These are phyloP conservation scores for Nothophoma quercina DNA, from an alignment of 2,329 filamentous ascomycete species.

Conservation along the genomic window DNA sequence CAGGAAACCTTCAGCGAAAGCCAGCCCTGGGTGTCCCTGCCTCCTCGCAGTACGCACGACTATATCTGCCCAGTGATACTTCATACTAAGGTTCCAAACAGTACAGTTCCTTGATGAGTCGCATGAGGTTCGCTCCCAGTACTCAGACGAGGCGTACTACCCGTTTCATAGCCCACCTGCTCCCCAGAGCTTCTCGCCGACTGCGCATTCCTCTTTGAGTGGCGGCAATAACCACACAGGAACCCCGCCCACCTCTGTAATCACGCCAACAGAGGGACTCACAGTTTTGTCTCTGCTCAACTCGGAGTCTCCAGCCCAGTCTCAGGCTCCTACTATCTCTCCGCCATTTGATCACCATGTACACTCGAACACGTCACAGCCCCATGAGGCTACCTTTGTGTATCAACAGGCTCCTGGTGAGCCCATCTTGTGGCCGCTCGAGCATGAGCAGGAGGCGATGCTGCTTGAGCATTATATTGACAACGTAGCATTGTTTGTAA, in stretches of 20 bases:
- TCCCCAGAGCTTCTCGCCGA: slow-evolving; percentile 16
- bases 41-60: slow-evolving; percentile 38
- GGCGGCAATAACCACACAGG: slow-evolving; percentile 22
- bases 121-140: slow-evolving; percentile 42
- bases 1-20: slow-evolving; percentile 40
- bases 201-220: slow-evolving; percentile 22
- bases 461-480: slow-evolving; percentile 48
- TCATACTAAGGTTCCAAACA: slow-evolving; percentile 25
- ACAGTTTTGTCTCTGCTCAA: slow-evolving; percentile 46
- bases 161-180: slow-evolving; percentile 23
- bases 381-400: slow-evolving; percentile 30
- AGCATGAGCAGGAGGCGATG: slow-evolving; percentile 49
- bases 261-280: slow-evolving; percentile 40
- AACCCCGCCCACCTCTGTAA: slow-evolving; percentile 27
- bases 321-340: slow-evolving; percentile 22
- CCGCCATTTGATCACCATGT: slow-evolving; percentile 25
- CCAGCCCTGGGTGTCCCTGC: slow-evolving; percentile 47
- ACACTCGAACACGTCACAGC: slow-evolving; percentile 15
- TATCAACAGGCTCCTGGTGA: slow-evolving; percentile 41
- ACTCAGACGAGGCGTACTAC: slow-evolving; percentile 31
- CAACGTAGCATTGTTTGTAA: slow-evolving; percentile 46
- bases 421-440: slow-evolving; percentile 45
- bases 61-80: neutral
- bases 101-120: slow-evolving; percentile 50
- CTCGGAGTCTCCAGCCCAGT: slow-evolving; percentile 38